A percentile compares a stretch with the other conserved stretches of the same genome.
Conservation (phyloP, 2,329 filamentous ascomycete species). For the Phyllachora maydis region DNA sequence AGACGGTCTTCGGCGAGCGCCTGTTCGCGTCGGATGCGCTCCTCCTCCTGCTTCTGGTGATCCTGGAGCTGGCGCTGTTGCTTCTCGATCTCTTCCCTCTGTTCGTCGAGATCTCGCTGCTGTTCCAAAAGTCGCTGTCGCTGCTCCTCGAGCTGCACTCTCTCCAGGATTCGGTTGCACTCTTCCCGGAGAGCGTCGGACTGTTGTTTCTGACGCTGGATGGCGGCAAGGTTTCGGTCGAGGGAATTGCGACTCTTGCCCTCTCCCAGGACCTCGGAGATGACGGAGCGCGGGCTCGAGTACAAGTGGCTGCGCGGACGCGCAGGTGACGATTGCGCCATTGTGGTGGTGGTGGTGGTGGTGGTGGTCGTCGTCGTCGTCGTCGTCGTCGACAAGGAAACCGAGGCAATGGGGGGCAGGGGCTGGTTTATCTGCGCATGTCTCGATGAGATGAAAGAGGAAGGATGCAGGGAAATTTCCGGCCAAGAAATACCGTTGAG, state of each 20-base stretch:
- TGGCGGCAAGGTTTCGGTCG: slow-evolving; percentile 10
- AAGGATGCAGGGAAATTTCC: too few relatives aligned
- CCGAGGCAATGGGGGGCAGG: too few relatives aligned
- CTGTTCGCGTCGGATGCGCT: slow-evolving; percentile 8
- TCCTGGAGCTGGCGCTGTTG: slow-evolving; percentile 7
- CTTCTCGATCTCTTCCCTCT: slow-evolving; percentile 1
- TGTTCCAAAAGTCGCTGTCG: too few relatives aligned
- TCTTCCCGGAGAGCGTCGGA: slow-evolving; percentile 11
- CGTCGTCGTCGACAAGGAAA: too few relatives aligned
- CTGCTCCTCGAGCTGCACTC: too few relatives aligned
- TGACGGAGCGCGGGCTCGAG: slow-evolving; percentile 5
- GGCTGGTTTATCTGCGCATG: too few relatives aligned
- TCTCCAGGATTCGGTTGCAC: slow-evolving; percentile 8
- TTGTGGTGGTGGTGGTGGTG: slow-evolving; percentile 2
- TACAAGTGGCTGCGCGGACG: slow-evolving; percentile 6
- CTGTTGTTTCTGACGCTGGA: slow-evolving; percentile 10
- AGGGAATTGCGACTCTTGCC: slow-evolving; percentile 13
- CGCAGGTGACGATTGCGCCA: slow-evolving; percentile 12
- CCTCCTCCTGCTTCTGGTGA: slow-evolving; percentile 10
- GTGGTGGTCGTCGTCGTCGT: too few relatives aligned
- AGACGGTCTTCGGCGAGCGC: slow-evolving; percentile 7
- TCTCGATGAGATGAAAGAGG: too few relatives aligned
- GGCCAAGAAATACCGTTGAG: too few relatives aligned
- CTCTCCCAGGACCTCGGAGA: slow-evolving; percentile 9
- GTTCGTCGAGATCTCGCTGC: slow-evolving; percentile 5